Evolutionary conservation across 495 filamentous ascomycete genomes (phyloP), one percentile per base, ranked within the genome.

Genomic region (Aspergillus wentii): DNA sequence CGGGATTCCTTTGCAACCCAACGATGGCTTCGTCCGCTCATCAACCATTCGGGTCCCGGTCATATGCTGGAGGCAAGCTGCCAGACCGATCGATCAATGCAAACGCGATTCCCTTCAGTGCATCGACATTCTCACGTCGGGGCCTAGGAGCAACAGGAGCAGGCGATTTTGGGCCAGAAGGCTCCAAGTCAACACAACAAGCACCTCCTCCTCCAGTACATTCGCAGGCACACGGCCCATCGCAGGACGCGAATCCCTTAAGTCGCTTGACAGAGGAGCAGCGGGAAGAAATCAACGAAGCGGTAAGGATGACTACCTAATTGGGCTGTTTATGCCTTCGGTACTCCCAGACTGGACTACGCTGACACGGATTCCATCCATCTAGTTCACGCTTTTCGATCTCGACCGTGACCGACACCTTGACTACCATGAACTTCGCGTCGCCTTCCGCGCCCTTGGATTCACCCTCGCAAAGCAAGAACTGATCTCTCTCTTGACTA

Each of bases 351-450:
- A n/a, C n/a, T n/a, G n/a, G n/a, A n/a, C n/a, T n/a, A n/a, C n/a
- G n/a, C n/a, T n/a, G n/a, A n/a, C n/a, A n/a, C n/a, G n/a, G n/a
- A n/a, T n/a, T n/a, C n/a, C n/a, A n/a, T n/a, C n/a, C 6, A 25
- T 25, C 6, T 25, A 96, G 90, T 96, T 97, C 68, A 81, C 79
- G 38, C 85, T 97, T 57, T 97, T 97, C 71, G 91, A 97, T 64
- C 85, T 95, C 41, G 92, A 97, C 75, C 90, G 91, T 66, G 90
- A 97, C 70, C 75, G 79, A 35, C 76, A 85, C 51, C 88, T 97
- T 48, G 90, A 95, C 63, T 96, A 95, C 78, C 90, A 95, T 62
- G 91, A 97, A 62, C 86, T 97, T 59, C 90, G 92, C 69, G 94
- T 96, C 70, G 88, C 92, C 43, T 87, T 96, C 57, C 92, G 94